Evolutionary conservation across 2,329 filamentous ascomycete genomes (phyloP).

Genomic region (Pestalotiopsis sp.): DNA sequence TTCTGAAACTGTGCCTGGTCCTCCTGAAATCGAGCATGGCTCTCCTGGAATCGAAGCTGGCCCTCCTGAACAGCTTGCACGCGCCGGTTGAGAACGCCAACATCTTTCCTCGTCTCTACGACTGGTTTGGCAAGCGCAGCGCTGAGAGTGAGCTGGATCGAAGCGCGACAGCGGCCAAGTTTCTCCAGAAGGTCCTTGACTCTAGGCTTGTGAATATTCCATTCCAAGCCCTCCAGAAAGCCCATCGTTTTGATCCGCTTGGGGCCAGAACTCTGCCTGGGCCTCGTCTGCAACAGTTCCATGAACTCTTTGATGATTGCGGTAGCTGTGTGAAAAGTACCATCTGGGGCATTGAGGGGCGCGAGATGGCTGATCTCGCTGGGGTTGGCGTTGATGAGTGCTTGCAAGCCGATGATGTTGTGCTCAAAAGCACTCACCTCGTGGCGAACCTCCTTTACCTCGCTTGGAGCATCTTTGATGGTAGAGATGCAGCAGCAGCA

Average conservation of each 20-base stretch:
- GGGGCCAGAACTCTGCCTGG: not conserved
- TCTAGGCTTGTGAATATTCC: not conserved
- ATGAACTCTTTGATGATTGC: not conserved
- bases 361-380: not conserved
- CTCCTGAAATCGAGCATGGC: not conserved
- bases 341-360: not conserved
- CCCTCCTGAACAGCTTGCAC: not conserved
- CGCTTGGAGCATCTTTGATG: not conserved
- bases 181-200: not conserved
- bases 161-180: not conserved
- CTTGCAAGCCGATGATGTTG: not conserved
- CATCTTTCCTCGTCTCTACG: not conserved
- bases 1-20: not conserved
- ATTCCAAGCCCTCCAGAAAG: not conserved
- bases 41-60: not conserved
- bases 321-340: not conserved
- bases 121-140: not conserved
- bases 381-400: not conserved
- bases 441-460: not conserved
- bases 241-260: not conserved
- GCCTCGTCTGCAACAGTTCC: not conserved
- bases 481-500: not conserved
- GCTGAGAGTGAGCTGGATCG: not conserved
- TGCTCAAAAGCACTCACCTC: not conserved
- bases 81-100: not conserved